Conservation (phyloP, 2,329 filamentous ascomycete species). For the Phoma herbarum region DNA sequence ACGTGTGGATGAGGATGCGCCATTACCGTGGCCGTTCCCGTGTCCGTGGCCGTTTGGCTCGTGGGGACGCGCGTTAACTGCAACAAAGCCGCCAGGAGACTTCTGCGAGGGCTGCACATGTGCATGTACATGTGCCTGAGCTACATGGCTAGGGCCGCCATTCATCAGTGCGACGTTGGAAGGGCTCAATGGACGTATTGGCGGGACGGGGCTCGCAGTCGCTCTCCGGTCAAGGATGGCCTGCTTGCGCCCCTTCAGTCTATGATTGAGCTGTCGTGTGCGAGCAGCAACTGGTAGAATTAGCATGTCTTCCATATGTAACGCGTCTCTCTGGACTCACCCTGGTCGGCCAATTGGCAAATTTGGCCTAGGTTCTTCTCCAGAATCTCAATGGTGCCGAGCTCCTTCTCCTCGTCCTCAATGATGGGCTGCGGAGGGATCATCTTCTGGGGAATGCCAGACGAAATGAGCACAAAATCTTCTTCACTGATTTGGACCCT, state of each 20-base stretch:
- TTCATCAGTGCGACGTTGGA: constrained; percentile 56
- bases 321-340: constrained; percentile 47
- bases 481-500: constrained; percentile 88
- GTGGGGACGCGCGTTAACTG: constrained; percentile 63
- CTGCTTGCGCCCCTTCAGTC: constrained; percentile 75
- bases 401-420: constrained; percentile 85
- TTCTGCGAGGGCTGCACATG: constrained; percentile 28
- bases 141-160: constrained; percentile 37
- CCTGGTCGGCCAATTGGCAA: constrained; percentile 82
- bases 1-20: constrained; percentile 64
- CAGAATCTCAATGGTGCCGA: constrained; percentile 83
- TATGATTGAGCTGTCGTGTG: constrained; percentile 81
- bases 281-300: constrained; percentile 66
- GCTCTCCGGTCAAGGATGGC: constrained; percentile 74
- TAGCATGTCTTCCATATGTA: neutral
- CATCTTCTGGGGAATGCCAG: constrained; percentile 82
- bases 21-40: constrained; percentile 48
- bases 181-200: constrained; percentile 49
- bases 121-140: constrained; percentile 5
- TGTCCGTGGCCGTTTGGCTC: constrained; percentile 41
- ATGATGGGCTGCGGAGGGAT: constrained; percentile 82
- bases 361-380: constrained; percentile 80
- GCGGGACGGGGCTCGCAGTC: constrained; percentile 54
- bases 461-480: constrained; percentile 84
- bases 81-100: constrained; percentile 64